Percentiles rank a stretch among this genome's conserved stretches.
phyloP scores from a whole-genome alignment of 1,284 basidiomycete species.

The Schizopora paradoxa region DNA sequence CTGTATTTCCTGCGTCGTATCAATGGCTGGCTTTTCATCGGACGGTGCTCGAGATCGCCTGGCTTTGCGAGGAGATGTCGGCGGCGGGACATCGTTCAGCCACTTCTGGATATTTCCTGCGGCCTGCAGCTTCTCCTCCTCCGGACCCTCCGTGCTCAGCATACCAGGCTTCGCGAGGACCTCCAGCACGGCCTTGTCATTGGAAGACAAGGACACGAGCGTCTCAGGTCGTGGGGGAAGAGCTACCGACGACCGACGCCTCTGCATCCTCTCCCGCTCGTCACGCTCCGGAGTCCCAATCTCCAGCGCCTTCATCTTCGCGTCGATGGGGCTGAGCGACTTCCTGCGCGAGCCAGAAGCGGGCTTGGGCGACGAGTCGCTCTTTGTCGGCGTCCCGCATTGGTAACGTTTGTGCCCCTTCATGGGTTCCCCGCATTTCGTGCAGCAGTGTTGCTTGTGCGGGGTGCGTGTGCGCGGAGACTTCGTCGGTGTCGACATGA shows the following conservation, averaged over 20 bases:
- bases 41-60: slow-evolving; percentile 1
- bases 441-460: slow-evolving; percentile 16
- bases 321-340: too few species aligned
- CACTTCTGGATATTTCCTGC: slow-evolving; percentile 9
- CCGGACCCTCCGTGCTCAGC: slow-evolving; percentile 2
- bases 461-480: slow-evolving; percentile 4
- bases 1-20: neutral
- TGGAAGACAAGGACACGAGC: slow-evolving; percentile 9
- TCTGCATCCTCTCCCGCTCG: neutral
- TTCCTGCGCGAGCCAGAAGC: too few species aligned
- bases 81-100: slow-evolving; percentile 9
- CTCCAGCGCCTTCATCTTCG: neutral
- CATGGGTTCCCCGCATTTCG: slow-evolving; percentile 15
- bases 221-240: slow-evolving; percentile 5
- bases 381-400: slow-evolving; percentile 8
- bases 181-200: slow-evolving; percentile 10
- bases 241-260: slow-evolving; percentile 4
- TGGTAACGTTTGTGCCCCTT: slow-evolving; percentile 15
- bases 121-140: slow-evolving; percentile 3
- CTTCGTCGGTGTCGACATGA: too few species aligned
- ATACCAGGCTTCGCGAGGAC: slow-evolving; percentile 9
- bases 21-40: too few species aligned
- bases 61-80: neutral
- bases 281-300: neutral
- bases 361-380: neutral